phyloP scores from a whole-genome alignment of 768 basidiomycete species.

The Russula foetens region DNA sequence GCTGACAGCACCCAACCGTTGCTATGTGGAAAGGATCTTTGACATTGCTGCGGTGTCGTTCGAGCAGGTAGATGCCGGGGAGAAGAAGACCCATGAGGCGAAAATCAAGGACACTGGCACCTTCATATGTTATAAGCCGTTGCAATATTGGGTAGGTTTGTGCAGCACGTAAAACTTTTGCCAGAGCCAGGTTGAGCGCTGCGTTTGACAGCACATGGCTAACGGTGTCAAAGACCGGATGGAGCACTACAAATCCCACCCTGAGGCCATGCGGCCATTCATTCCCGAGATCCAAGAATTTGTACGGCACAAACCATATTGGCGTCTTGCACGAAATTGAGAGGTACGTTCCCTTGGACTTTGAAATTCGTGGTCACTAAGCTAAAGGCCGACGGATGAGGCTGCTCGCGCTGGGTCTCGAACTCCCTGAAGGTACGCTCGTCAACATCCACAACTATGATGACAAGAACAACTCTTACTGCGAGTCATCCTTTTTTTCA shows the following conservation, averaged over 20 bases:
- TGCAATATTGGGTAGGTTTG: slow-evolving; percentile 41
- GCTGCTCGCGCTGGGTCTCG: slow-evolving; percentile 42
- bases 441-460: slow-evolving; percentile 39
- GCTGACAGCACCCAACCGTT: background rate
- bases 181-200: too few species aligned
- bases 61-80: slow-evolving; percentile 26
- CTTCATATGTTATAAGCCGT: slow-evolving; percentile 46
- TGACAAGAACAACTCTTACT: slow-evolving; percentile 17
- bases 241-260: slow-evolving; percentile 50
- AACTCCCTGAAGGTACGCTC: slow-evolving; percentile 45
- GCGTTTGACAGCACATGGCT: slow-evolving; percentile 41
- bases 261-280: slow-evolving; percentile 39
- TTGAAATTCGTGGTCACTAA: background rate
- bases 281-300: slow-evolving; percentile 46
- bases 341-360: slow-evolving; percentile 1
- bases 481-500: background rate
- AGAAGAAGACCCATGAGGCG: slow-evolving; percentile 27
- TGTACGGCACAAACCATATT: slow-evolving; percentile 40
- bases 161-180: too few species aligned
- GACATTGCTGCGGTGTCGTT: slow-evolving; percentile 32
- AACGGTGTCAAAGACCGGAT: slow-evolving; percentile 54
- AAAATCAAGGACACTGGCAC: slow-evolving; percentile 34
- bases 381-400: slow-evolving; percentile 26
- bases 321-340: slow-evolving; percentile 35
- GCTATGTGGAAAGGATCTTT: slow-evolving; percentile 26